Conservation (phyloP, 163 green algal species). For the Trebouxiophyceae sp. region DNA sequence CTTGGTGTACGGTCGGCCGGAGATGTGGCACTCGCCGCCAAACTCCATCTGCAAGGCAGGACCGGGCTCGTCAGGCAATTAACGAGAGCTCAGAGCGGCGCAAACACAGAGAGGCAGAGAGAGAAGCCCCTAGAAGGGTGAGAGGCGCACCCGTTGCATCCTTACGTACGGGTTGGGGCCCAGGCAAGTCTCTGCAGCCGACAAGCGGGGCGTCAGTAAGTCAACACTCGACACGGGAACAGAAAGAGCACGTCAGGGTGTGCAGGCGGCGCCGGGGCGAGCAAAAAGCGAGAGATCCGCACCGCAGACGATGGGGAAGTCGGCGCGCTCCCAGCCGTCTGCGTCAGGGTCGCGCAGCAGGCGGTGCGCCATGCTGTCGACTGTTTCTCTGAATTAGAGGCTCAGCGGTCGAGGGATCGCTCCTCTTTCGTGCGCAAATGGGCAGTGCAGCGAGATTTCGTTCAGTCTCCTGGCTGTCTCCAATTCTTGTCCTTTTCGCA, state of each 20-base stretch:
- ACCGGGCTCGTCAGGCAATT: background rate
- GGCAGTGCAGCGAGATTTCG: too few relatives aligned
- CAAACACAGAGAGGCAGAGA: background rate
- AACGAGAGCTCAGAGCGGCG: background rate
- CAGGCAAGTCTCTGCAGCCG: slow-evolving; percentile 80
- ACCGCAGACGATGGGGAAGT: slow-evolving; percentile 97
- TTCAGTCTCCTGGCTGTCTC: too few relatives aligned
- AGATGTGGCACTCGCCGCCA: slow-evolving; percentile 90
- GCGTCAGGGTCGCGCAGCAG: slow-evolving; percentile 53
- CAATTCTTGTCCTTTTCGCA: too few relatives aligned
- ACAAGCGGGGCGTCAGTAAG: too few relatives aligned
- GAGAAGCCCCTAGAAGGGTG: slow-evolving; percentile 5
- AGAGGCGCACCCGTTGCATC: slow-evolving; percentile 81
- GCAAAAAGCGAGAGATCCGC: too few relatives aligned
- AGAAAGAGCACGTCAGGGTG: too few relatives aligned
- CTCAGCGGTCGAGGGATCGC: too few relatives aligned
- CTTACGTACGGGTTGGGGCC: slow-evolving; percentile 97
- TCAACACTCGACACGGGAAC: too few relatives aligned
- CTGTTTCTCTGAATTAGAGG: too few relatives aligned
- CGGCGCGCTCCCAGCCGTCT: slow-evolving; percentile 84
- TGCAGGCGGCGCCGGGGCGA: too few relatives aligned
- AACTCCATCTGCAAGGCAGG: slow-evolving; percentile 67
- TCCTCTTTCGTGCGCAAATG: too few relatives aligned
- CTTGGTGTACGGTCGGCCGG: slow-evolving; percentile 93
- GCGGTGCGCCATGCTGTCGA: slow-evolving; percentile 30